Percentiles rank a stretch among this genome's conserved stretches.
Evolutionary conservation across 2,329 filamentous ascomycete genomes (phyloP).

Genomic region (Colletotrichum sp.): DNA sequence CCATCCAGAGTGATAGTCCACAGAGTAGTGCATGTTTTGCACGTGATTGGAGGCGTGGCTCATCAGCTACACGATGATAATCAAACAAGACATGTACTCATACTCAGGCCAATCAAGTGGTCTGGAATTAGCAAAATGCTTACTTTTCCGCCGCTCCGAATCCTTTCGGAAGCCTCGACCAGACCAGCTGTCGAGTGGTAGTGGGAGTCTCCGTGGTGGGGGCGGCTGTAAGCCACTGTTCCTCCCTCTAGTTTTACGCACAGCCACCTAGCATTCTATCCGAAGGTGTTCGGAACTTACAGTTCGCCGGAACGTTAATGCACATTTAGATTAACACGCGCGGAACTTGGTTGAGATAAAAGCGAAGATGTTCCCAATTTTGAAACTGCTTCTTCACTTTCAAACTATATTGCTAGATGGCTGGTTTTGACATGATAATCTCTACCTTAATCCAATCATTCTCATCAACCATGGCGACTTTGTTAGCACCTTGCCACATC

Average conservation of each 20-base stretch:
- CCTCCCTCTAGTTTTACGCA: neutral
- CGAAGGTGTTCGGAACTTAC: neutral
- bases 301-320: neutral
- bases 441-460: neutral
- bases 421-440: neutral
- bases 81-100: neutral
- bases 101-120: neutral
- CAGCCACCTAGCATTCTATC: neutral
- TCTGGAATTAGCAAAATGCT: neutral
- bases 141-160: neutral
- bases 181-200: neutral
- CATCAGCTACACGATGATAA: neutral
- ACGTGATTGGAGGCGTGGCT: neutral
- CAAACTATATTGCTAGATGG: neutral
- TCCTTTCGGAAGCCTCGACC: neutral
- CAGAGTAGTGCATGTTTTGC: neutral
- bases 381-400: neutral
- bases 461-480: neutral
- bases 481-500: constrained; percentile 40
- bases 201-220: neutral
- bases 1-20: neutral
- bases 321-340: neutral
- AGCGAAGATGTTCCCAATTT: neutral
- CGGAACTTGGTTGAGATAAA: neutral
- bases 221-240: neutral